Percentiles rank a stretch among this genome's conserved stretches.
Evolutionary conservation across 805 yeast genomes (phyloP).

Genomic region (Lachancea dasiensis): DNA sequence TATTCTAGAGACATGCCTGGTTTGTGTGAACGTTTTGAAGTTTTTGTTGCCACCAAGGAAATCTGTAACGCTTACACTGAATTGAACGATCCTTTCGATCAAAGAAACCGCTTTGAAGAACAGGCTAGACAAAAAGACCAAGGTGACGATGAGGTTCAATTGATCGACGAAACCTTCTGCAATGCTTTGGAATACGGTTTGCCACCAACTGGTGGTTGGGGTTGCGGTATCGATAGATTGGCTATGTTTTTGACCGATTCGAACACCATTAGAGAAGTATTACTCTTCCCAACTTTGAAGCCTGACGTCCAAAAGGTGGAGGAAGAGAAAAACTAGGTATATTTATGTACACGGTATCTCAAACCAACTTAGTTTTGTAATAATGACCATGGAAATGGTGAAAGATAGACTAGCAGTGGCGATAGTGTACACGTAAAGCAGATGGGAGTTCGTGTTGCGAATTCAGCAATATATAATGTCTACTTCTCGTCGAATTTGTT

Average conservation of each 20-base stretch:
- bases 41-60: constrained; percentile 97
- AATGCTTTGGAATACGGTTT: constrained; percentile 96
- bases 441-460: too few relatives aligned
- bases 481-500: too few relatives aligned
- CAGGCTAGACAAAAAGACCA: constrained; percentile 98
- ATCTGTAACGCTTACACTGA: constrained; percentile 98
- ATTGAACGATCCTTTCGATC: constrained; percentile 98
- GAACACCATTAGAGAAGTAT: constrained; percentile 94
- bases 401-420: too few relatives aligned
- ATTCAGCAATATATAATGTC: too few relatives aligned
- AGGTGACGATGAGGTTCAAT: constrained; percentile 98
- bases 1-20: constrained; percentile 90
- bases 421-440: too few relatives aligned
- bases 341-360: too few relatives aligned
- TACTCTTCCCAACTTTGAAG: constrained; percentile 97
- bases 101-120: constrained; percentile 95
- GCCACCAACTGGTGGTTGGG: constrained; percentile 99
- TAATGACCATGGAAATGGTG: too few relatives aligned
- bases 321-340: constrained; percentile 29
- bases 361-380: constrained; percentile 11
- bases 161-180: constrained; percentile 94
- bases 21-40: constrained; percentile 96
- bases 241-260: constrained; percentile 98
- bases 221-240: constrained; percentile 96
- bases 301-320: constrained; percentile 58